Evolutionary conservation across 2,329 filamentous ascomycete species (phyloP).

Genomic region (Colletotrichum cuscutae): DNA sequence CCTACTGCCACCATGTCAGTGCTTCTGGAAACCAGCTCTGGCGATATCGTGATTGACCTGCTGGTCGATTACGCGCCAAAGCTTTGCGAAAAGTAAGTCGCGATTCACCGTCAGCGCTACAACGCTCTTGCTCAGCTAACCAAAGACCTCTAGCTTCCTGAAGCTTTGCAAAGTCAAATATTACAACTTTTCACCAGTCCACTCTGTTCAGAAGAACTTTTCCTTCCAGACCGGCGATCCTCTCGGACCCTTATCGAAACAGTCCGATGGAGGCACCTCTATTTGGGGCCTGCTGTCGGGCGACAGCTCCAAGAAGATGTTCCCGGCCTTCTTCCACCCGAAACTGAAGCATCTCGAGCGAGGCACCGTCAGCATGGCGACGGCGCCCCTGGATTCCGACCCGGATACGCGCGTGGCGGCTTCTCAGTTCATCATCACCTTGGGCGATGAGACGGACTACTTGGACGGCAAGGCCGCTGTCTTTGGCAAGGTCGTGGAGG

Average conservation of each 20-base stretch:
- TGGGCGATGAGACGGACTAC: conserved; percentile 89
- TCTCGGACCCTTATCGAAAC: conserved; percentile 82
- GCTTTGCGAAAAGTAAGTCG: conserved; percentile 92
- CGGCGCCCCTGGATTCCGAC: conserved; percentile 78
- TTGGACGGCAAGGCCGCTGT: conserved; percentile 94
- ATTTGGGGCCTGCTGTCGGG: conserved; percentile 88
- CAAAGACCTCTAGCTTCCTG: conserved; percentile 78
- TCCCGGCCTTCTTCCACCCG: conserved; percentile 84
- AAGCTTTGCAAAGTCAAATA: conserved; percentile 99
- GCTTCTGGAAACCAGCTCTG: conserved; percentile 89
- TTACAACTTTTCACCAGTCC: conserved; percentile 95
- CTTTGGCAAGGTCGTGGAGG: conserved; percentile 95
- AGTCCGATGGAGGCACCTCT: conserved; percentile 91
- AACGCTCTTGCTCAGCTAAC: conserved; percentile 57
- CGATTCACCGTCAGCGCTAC: not conserved
- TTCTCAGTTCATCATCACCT: conserved; percentile 93
- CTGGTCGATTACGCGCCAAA: conserved; percentile 89
- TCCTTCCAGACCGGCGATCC: conserved; percentile 97
- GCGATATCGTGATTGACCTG: conserved; percentile 95
- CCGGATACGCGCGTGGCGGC: conserved; percentile 85
- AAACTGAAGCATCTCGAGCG: conserved; percentile 90
- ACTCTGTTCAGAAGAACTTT: conserved; percentile 93
- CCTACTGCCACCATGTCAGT: conserved; percentile 76
- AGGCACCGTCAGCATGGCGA: conserved; percentile 98
- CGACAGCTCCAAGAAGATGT: conserved; percentile 75